Conservation (phyloP, 2,329 filamentous ascomycete species). For the Neonectria coccinea region DNA sequence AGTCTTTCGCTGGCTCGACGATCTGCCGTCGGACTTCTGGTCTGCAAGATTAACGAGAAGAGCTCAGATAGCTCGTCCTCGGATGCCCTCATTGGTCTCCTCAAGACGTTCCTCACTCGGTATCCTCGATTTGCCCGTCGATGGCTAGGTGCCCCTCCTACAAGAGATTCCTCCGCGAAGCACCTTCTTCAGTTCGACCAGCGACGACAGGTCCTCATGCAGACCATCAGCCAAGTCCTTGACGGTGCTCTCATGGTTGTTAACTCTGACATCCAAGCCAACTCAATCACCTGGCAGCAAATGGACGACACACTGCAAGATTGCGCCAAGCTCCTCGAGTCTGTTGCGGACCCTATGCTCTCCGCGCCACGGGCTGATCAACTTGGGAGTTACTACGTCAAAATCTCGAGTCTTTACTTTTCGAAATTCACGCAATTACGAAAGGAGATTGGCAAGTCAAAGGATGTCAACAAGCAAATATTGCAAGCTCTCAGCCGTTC, state of each 20-base stretch:
- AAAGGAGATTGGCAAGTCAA: conserved; percentile 55
- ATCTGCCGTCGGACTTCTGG: conserved; percentile 63
- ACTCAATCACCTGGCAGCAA: conserved; percentile 63
- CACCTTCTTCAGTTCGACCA: conserved; percentile 72
- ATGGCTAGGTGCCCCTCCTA: conserved; percentile 71
- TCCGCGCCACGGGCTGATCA: conserved; percentile 48
- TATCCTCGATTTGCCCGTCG: conserved; percentile 70
- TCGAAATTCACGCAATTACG: conserved; percentile 67
- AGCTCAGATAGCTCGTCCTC: conserved; percentile 26
- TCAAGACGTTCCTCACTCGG: conserved; percentile 68
- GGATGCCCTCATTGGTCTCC: conserved; percentile 49
- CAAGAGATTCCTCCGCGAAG: conserved; percentile 64
- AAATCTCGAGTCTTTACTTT: conserved; percentile 79
- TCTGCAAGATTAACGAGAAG: conserved; percentile 42
- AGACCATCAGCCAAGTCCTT: conserved; percentile 67
- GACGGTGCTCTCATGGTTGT: conserved; percentile 70
- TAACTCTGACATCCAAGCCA: conserved; percentile 64
- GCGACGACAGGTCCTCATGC: conserved; percentile 63
- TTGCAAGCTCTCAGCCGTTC: conserved; percentile 72
- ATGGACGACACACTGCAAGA: conserved; percentile 70
- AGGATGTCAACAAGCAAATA: conserved; percentile 54
- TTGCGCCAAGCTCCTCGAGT: conserved; percentile 64
- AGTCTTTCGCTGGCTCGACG: conserved; percentile 68
- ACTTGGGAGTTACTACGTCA: conserved; percentile 66
- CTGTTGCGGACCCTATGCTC: conserved; percentile 57